Percentiles rank a stretch among this genome's conserved stretches.
Evolutionary conservation across 2,329 filamentous ascomycete species (phyloP).

Genomic region (Scytalidium lignicola): DNA sequence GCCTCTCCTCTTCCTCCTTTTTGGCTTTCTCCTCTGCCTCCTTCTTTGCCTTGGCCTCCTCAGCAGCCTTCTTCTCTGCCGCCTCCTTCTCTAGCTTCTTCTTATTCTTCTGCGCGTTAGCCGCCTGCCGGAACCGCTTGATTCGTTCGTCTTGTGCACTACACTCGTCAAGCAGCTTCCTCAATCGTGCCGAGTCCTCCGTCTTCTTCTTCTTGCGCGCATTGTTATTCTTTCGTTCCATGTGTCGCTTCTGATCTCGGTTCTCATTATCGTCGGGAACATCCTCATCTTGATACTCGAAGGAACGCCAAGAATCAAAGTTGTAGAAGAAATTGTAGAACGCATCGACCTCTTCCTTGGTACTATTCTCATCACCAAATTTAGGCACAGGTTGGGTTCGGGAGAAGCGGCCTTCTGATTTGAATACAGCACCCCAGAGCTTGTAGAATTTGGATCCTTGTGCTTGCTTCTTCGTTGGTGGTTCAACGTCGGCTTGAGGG

Average conservation of each 20-base stretch:
- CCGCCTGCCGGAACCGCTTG: slow-evolving; percentile 92
- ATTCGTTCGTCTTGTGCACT: slow-evolving; percentile 87
- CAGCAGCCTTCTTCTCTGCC: slow-evolving; percentile 78
- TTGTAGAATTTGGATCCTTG: slow-evolving; percentile 92
- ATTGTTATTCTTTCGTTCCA: slow-evolving; percentile 97
- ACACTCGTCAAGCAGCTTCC: slow-evolving; percentile 83
- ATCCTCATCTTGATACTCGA: slow-evolving; percentile 98
- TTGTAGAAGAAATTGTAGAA: slow-evolving; percentile 99
- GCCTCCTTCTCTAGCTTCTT: slow-evolving; percentile 87
- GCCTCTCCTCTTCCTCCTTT: slow-evolving; percentile 79
- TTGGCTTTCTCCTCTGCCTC: slow-evolving; percentile 74
- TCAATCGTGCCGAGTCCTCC: slow-evolving; percentile 87
- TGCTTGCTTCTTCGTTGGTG: slow-evolving; percentile 85
- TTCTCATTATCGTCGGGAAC: slow-evolving; percentile 98
- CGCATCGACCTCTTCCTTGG: slow-evolving; percentile 81
- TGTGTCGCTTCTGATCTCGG: slow-evolving; percentile 97
- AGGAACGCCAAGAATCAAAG: slow-evolving; percentile 96
- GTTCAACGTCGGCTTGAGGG: slow-evolving; percentile 85
- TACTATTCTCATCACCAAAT: slow-evolving; percentile 78
- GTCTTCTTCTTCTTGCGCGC: slow-evolving; percentile 99
- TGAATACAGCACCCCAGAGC: slow-evolving; percentile 86
- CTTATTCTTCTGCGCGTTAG: slow-evolving; percentile 93
- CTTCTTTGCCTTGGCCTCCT: slow-evolving; percentile 80
- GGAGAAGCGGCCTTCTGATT: slow-evolving; percentile 88
- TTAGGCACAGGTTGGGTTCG: slow-evolving; percentile 82